These are phyloP conservation scores for Fomitopsis pulvina DNA, from an alignment of 768 basidiomycete genomes.

Conservation along the genomic window DNA sequence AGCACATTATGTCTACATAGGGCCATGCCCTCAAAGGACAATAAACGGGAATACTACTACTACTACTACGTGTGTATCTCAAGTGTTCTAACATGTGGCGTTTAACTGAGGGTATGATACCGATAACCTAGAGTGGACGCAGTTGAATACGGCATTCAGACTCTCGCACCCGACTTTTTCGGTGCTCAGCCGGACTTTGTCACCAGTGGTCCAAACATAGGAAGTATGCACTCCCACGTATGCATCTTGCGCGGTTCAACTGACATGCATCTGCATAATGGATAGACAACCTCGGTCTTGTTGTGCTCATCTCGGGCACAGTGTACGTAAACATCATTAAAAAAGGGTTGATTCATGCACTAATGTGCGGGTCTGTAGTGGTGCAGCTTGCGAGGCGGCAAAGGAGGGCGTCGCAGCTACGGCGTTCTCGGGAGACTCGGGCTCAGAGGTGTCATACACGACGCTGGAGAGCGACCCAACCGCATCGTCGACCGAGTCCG, in stretches of 20 bases:
- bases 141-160: conserved; percentile 32
- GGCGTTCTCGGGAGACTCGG: conserved; percentile 40
- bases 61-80: background rate
- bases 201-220: conserved; percentile 37
- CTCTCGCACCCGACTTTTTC: conserved; percentile 29
- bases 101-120: background rate
- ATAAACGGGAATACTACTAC: no score
- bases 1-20: no score
- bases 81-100: background rate
- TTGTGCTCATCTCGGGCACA: conserved; percentile 21
- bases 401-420: conserved; percentile 42
- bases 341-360: no score
- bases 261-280: background rate
- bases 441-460: conserved; percentile 42
- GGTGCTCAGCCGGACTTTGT: conserved; percentile 33
- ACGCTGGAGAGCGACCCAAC: conserved; percentile 33
- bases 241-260: background rate
- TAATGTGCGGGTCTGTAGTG: conserved; percentile 22
- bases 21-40: no score
- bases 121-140: conserved; percentile 28
- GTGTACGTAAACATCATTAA: conserved; percentile 14
- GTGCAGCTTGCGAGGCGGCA: conserved; percentile 44
- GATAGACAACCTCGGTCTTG: conserved; percentile 19
- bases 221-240: conserved; percentile 9
- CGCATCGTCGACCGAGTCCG: conserved; percentile 29